These are phyloP conservation scores for Dactylellina haptotyla DNA, from an alignment of 2,329 filamentous ascomycete species.

Conservation along the genomic window DNA sequence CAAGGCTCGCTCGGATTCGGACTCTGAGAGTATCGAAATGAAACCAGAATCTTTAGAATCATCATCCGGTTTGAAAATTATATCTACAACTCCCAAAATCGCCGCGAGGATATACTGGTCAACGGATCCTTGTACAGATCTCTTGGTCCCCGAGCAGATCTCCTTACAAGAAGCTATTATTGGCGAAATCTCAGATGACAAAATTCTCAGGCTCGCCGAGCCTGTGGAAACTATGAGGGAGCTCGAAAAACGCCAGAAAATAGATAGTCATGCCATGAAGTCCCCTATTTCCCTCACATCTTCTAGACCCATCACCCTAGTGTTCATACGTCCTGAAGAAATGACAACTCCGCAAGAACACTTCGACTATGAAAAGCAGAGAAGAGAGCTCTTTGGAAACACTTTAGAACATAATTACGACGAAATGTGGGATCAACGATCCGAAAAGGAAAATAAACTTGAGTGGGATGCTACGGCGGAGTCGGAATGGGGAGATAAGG, in stretches of 20 bases:
- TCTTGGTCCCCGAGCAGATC: not conserved
- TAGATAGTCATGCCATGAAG: not conserved
- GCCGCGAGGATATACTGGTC: constrained; percentile 6
- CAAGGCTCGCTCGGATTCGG: not conserved
- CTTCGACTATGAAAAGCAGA: constrained; percentile 30
- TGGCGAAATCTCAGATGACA: not conserved
- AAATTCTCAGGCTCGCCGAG: constrained; percentile 1
- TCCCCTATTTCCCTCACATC: not conserved
- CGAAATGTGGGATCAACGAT: not conserved
- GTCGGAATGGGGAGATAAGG: not conserved
- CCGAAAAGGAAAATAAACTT: not conserved
- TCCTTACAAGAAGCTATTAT: not conserved
- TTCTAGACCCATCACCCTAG: constrained; percentile 18
- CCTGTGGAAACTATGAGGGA: constrained; percentile 24
- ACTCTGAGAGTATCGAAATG: constrained; percentile 15
- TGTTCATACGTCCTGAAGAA: constrained; percentile 22
- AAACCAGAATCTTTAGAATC: not conserved
- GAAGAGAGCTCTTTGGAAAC: not conserved
- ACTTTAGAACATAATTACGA: not conserved
- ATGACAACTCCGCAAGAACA: not conserved
- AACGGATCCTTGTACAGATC: not conserved
- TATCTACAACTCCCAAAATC: constrained; percentile 18
- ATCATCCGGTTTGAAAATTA: not conserved
- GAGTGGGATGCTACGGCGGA: not conserved
- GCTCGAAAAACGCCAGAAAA: constrained; percentile 3